Evolutionary conservation across 2,329 filamentous ascomycete genomes (phyloP), one percentile per base, ranked within the genome.

Genomic region (Exserohilum rostratum): DNA sequence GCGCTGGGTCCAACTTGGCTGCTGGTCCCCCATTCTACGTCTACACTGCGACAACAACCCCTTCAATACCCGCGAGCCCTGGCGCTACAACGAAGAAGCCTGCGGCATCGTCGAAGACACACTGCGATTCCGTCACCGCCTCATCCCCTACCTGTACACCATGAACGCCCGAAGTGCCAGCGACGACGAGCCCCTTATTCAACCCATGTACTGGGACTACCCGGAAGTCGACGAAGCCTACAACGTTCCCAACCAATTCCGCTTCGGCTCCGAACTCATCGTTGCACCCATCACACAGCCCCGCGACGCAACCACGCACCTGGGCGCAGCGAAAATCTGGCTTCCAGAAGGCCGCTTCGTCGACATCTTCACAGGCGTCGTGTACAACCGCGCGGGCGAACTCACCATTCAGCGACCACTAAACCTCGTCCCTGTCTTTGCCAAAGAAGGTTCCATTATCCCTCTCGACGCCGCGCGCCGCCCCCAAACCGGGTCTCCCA

Each of bases 161-260:
- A 82, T 83, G 76, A 87, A 85, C 55, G 76, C 79, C 1, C 70
- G 74, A 9, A 78, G 78, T 0, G 76, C 77, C 0, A 69, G 69
- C 1, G 63, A 80, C 0, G 78, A 78, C 37, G 76, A 82, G 45
- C 85, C 85, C 0, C 68, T 88, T 2, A 70, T 87, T 1, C 82
- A 84, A 66, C 86, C 86, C 0, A 77, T 88, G 75, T 88, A 88
- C 73, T 88, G 85, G 85, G 77, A 79, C 38, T 81, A 83, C 56
- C 82, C 83, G 0, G 75, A 79, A 1, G 64, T 68, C 0, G 78
- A 83, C 0, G 80, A 82, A 52, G 84, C 85, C 0, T 88, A 88
- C 68, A 62, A 69, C 0, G 77, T 83, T 0, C 81, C 80, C 0
- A 87, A 86, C 58, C 78, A 87, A 65, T 88, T 82, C 67, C 79